A percentile compares a stretch with the other conserved stretches of the same genome.
Evolutionary conservation across 148 eudicot species (phyloP).

Genomic region (Rhododendron simsii): DNA sequence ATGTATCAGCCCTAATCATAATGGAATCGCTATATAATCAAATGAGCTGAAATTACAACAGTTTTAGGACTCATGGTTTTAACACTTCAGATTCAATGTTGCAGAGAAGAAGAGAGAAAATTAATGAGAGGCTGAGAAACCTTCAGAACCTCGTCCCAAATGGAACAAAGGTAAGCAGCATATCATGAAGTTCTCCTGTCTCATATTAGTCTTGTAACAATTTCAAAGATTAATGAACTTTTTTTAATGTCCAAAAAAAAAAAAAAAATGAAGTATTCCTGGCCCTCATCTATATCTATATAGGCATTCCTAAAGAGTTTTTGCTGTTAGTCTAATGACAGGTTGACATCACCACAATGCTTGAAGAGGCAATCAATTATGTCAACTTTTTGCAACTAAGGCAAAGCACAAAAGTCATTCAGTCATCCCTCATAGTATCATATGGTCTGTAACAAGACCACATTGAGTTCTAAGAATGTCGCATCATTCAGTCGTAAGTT

Average conservation of each 20-base stretch:
- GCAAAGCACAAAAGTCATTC: conserved; percentile 4
- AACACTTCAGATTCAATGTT: not conserved
- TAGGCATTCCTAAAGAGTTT: not conserved
- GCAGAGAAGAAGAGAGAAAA: conserved; percentile 54
- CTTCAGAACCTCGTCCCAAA: conserved; percentile 56
- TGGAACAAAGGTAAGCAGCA: conserved; percentile 49
- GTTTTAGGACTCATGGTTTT: too few relatives aligned
- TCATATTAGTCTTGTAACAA: too few relatives aligned
- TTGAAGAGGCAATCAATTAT: conserved; percentile 54
- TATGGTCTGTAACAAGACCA: too few relatives aligned
- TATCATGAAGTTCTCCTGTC: too few relatives aligned
- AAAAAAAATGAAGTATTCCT: not conserved
- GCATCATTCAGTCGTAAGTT: not conserved
- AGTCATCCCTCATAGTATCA: not conserved
- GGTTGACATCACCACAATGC: conserved; percentile 76
- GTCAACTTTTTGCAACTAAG: conserved; percentile 58
- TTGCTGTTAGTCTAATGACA: not conserved
- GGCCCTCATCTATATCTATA: not conserved
- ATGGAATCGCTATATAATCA: not conserved
- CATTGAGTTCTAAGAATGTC: not conserved
- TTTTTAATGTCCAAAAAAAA: too few relatives aligned
- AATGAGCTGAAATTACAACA: too few relatives aligned
- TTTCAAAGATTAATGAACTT: too few relatives aligned
- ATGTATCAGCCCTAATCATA: too few relatives aligned
- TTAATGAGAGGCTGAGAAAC: conserved; percentile 51